Conservation (phyloP, 176 grass and related monocot genomes). For the Elaeis guineensis region DNA sequence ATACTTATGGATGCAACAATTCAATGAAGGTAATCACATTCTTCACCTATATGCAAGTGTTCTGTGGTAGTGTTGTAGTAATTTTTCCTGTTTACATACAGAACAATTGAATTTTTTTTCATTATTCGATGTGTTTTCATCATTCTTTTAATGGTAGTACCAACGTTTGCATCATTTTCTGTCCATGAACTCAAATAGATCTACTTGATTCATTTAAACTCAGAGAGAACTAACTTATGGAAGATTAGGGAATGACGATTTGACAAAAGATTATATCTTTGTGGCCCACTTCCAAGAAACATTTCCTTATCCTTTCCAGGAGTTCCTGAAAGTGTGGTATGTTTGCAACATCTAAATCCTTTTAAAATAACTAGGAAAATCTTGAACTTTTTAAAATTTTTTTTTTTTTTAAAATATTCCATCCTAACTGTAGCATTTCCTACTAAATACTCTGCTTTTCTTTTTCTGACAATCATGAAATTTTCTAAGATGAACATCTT, state of each 20-base stretch:
- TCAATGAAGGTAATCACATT: constrained; percentile 48
- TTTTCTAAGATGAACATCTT: no score
- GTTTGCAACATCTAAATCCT: constrained; percentile 6
- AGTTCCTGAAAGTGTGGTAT: constrained; percentile 99
- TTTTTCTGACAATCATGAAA: no score
- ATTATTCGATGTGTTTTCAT: background rate
- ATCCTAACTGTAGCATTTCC: no score
- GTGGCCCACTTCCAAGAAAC: constrained; percentile 77
- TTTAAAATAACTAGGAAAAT: no score
- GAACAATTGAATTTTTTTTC: background rate
- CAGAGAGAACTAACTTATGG: constrained; percentile 91
- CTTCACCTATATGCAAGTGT: no score
- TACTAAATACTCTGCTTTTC: no score
- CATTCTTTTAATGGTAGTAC: no score
- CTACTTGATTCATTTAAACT: constrained; percentile 1
- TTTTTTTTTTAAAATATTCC: no score
- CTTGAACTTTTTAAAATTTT: no score
- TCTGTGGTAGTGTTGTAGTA: background rate
- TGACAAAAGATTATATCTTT: constrained; percentile 92
- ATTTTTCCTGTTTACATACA: background rate
- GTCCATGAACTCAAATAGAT: no score
- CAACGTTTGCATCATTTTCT: no score
- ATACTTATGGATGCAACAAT: constrained; percentile 93
- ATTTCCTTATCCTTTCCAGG: constrained; percentile 70
- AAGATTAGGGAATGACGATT: constrained; percentile 83